Base-by-base conservation (phyloP, 2,329 filamentous ascomycete species). In the Sclerotinia minor region DNA sequence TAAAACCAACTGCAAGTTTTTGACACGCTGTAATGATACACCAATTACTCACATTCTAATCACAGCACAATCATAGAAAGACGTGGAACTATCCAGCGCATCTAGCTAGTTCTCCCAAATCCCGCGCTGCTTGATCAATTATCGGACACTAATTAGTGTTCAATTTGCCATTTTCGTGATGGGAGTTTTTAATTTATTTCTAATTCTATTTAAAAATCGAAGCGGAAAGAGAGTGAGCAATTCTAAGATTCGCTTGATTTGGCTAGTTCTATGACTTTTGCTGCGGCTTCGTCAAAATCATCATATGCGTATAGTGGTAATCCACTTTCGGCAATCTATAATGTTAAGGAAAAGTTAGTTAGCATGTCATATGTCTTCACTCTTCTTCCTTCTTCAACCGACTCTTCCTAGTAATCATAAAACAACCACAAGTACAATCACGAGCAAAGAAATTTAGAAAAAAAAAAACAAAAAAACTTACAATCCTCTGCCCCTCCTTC, bases 261-360 rank as follows among this genome's bases (percentile, higher is more conserved):
- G 3, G 85, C 84, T 69, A 90, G 77, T 74, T 86, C 83, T 47
- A 91, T 85, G 2, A 86, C 89, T 77, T 90, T 89, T 66, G 81
- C 81, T 1, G 88, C 89, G 0, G 91, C 91, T 76, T 90, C 87
- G 70, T 91, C 88, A 76, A 92, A 92, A 70, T 87, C 86, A 78
- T 92, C 90, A 79, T 88, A 92, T 0, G 89, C 89, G 77, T 87
- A 86, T 65, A 94, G 79, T 45, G 84, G 84, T 73, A 94, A 79
- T 1, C 87, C 86, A 75, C 89, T 92, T 74, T 89, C 83, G 0
- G 82, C 82, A 76, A 94, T 89, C 79, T 84, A 72, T 54, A 29
- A 9, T 3, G 41, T 24, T 5, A 24, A 24, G 35, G 21, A 49
- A 17, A 35, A 2, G 26, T 54, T 13, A 54, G 52, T 35, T 19